A percentile compares a stretch with the other conserved stretches of the same genome.
phyloP scores from a whole-genome alignment of 768 basidiomycete genomes.

The Ramaria sp. region DNA sequence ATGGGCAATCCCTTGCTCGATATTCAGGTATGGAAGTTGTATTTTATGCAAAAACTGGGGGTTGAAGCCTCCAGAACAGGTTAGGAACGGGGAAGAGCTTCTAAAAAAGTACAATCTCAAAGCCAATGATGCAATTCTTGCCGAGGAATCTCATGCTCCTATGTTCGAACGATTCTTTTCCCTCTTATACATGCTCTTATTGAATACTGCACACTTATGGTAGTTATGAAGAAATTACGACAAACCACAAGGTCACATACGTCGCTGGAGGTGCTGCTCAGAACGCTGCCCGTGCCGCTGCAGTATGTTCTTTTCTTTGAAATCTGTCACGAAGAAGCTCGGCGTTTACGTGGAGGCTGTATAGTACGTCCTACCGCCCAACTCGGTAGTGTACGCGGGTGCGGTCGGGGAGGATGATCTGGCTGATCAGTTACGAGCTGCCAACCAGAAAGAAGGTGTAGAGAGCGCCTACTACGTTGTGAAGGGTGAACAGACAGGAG shows the following conservation, averaged over 20 bases:
- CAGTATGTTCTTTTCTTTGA: conserved; percentile 42
- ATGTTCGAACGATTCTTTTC: conserved; percentile 45
- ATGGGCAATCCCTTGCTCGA: conserved; percentile 96
- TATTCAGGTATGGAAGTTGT: conserved; percentile 42
- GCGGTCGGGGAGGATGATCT: conserved; percentile 92
- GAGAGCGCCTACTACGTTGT: conserved; percentile 83
- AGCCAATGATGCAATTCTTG: conserved; percentile 93
- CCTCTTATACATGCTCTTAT: neutral
- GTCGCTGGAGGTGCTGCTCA: conserved; percentile 97
- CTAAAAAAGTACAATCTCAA: conserved; percentile 85
- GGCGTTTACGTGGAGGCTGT: conserved; percentile 4
- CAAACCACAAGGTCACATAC: conserved; percentile 67
- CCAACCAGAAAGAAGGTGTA: conserved; percentile 89
- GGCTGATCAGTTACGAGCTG: conserved; percentile 75
- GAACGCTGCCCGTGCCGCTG: conserved; percentile 92
- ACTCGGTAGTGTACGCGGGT: conserved; percentile 88
- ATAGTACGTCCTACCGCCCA: conserved; percentile 82
- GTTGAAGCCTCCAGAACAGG: conserved; percentile 20
- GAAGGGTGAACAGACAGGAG: conserved; percentile 82
- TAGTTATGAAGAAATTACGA: conserved; percentile 85
- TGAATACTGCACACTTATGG: neutral
- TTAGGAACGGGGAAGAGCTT: conserved; percentile 71
- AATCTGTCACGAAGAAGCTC: conserved; percentile 9
- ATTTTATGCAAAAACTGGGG: neutral
- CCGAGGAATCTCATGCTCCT: conserved; percentile 76